Evolutionary conservation across 495 filamentous ascomycete genomes (phyloP).

Genomic region (Pseudomonodictys pantanalensis): DNA sequence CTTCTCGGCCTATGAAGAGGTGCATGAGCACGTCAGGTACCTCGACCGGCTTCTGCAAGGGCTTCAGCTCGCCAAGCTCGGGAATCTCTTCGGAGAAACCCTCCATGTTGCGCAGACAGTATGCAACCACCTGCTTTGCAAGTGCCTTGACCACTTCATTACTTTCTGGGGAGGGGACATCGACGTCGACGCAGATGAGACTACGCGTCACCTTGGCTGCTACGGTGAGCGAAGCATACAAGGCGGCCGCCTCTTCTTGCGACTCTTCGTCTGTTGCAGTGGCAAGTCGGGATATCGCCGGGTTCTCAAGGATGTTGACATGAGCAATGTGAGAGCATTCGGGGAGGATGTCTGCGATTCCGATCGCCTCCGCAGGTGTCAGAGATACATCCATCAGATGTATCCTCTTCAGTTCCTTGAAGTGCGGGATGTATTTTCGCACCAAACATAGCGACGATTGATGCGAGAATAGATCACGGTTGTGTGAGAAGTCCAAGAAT

Average conservation of each 20-base stretch:
- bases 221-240: slow-evolving; percentile 88
- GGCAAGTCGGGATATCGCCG: slow-evolving; percentile 63
- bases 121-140: slow-evolving; percentile 89
- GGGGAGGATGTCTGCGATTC: slow-evolving; percentile 82
- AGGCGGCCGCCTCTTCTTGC: slow-evolving; percentile 89
- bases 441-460: slow-evolving; percentile 74
- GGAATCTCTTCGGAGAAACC: slow-evolving; percentile 47
- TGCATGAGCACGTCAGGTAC: slow-evolving; percentile 66
- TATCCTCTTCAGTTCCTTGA: slow-evolving; percentile 76
- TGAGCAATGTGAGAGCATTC: slow-evolving; percentile 81
- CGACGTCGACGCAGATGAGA: slow-evolving; percentile 87
- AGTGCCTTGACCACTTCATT: slow-evolving; percentile 89
- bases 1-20: slow-evolving; percentile 59
- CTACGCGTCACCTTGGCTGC: slow-evolving; percentile 80
- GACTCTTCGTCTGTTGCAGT: slow-evolving; percentile 64
- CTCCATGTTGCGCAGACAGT: slow-evolving; percentile 89
- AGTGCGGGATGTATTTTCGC: slow-evolving; percentile 78
- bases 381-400: slow-evolving; percentile 87
- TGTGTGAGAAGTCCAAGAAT: slow-evolving; percentile 89
- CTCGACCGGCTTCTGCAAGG: slow-evolving; percentile 46
- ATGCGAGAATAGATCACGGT: slow-evolving; percentile 73
- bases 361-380: slow-evolving; percentile 80
- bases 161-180: slow-evolving; percentile 72
- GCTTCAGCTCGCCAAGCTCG: slow-evolving; percentile 45
- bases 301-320: slow-evolving; percentile 83